These are phyloP conservation scores for Dorcoceras hygrometricum DNA, from an alignment of 257 asterid species.

Conservation along the genomic window DNA sequence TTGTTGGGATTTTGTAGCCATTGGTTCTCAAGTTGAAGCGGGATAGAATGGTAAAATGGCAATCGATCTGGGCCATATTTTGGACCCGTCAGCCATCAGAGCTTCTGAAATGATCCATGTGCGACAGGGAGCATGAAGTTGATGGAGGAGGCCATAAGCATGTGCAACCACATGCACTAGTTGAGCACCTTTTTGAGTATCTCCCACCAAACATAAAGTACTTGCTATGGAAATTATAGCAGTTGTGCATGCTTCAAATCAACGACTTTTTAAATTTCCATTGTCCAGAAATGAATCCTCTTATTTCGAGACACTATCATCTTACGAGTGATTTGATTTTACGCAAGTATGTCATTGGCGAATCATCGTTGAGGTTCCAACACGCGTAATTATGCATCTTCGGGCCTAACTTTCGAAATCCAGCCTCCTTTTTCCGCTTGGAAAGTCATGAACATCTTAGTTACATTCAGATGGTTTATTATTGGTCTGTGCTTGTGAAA, in stretches of 20 bases:
- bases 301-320: too few species aligned
- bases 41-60: constrained; percentile 21
- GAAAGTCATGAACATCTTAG: too few species aligned
- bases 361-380: too few species aligned
- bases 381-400: too few species aligned
- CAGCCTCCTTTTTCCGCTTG: too few species aligned
- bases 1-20: too few species aligned
- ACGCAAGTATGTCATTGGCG: too few species aligned
- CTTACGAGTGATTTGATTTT: background rate
- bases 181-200: constrained; percentile 1
- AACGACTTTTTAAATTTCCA: background rate
- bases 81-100: constrained; percentile 13
- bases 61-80: constrained; percentile 23
- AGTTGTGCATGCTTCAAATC: background rate
- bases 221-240: background rate
- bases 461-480: too few species aligned
- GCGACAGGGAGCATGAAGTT: constrained; percentile 34
- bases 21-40: background rate
- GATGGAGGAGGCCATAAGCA: constrained; percentile 44
- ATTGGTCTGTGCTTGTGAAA: too few species aligned
- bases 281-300: too few species aligned
- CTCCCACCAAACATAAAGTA: constrained; percentile 7
- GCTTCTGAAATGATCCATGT: constrained; percentile 33
- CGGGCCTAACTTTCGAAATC: too few species aligned
- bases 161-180: constrained; percentile 47